A percentile compares a stretch with the other conserved stretches of the same genome.
Evolutionary conservation across 2,329 filamentous ascomycete genomes (phyloP).

Genomic region (Verticillium longisporum): DNA sequence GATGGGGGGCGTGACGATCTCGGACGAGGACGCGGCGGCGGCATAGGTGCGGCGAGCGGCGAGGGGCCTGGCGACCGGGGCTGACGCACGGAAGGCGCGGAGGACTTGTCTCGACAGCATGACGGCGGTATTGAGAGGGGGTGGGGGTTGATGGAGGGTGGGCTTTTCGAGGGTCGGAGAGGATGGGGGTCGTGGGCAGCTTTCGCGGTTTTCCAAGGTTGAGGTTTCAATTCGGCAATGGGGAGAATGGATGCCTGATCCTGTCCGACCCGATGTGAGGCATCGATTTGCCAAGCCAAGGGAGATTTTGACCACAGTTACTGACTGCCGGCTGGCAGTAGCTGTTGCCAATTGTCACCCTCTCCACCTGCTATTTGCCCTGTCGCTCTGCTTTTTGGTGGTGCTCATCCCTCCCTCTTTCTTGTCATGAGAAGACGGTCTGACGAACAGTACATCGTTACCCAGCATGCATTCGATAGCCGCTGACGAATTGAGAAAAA

Average conservation of each 20-base stretch:
- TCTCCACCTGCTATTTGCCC: no score
- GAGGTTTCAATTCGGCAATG: constrained; percentile 30
- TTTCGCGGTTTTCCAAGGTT: constrained; percentile 23
- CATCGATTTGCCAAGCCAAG: constrained; percentile 22
- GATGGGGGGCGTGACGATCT: constrained; percentile 75
- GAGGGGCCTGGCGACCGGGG: constrained; percentile 49
- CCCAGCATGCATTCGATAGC: constrained; percentile 2
- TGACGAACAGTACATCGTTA: no score
- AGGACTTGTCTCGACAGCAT: constrained; percentile 56
- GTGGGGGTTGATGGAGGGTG: constrained; percentile 10
- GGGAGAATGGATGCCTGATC: constrained; percentile 33
- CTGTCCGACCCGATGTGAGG: constrained; percentile 18
- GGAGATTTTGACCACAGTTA: no score
- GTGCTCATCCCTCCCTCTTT: not conserved
- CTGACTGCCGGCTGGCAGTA: no score
- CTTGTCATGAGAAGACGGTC: no score
- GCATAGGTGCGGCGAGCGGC: constrained; percentile 67
- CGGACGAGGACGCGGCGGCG: constrained; percentile 54
- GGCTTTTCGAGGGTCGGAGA: constrained; percentile 12
- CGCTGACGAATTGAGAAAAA: not conserved
- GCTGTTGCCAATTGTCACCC: no score
- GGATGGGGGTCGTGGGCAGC: constrained; percentile 9
- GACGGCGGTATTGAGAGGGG: constrained; percentile 19
- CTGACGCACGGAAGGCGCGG: constrained; percentile 49
- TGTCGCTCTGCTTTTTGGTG: no score